These are phyloP conservation scores for Naganishia antarctica DNA, from an alignment of 768 basidiomycete species.

Conservation along the genomic window DNA sequence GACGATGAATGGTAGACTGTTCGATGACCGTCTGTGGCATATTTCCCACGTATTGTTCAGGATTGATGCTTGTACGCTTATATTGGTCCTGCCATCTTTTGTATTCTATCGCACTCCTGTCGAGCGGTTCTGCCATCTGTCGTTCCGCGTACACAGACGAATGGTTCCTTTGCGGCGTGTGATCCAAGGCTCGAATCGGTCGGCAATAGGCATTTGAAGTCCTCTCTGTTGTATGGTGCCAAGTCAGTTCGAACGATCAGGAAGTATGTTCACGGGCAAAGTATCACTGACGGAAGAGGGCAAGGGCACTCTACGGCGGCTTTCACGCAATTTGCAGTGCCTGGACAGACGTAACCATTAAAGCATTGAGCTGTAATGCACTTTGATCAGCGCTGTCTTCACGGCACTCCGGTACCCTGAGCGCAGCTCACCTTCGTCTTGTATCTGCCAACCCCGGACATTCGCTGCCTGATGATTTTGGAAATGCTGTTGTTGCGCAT, in stretches of 20 bases:
- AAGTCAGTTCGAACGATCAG: not conserved
- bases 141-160: conserved; percentile 14
- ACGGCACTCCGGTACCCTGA: too few relatives aligned
- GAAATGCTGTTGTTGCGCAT: conserved; percentile 13
- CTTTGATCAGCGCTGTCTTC: not conserved
- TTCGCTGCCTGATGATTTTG: conserved; percentile 7
- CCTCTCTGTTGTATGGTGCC: not conserved
- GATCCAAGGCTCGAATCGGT: conserved; percentile 10
- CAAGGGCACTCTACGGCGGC: conserved; percentile 16
- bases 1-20: conserved; percentile 10
- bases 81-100: conserved; percentile 15
- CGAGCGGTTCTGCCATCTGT: conserved; percentile 9
- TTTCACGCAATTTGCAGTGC: not conserved
- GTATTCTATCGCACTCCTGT: conserved; percentile 16
- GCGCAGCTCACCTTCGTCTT: conserved; percentile 12
- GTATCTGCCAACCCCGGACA: conserved; percentile 17
- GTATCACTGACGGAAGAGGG: not conserved
- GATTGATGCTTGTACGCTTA: not conserved
- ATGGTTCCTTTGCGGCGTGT: conserved; percentile 10
- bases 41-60: too few relatives aligned
- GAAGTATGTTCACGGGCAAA: not conserved
- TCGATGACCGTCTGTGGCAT: too few relatives aligned
- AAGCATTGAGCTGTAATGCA: conserved; percentile 1
- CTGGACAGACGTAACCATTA: conserved; percentile 16
- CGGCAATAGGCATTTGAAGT: conserved; percentile 13